These are phyloP conservation scores for Geotrichum fermentans DNA, from an alignment of 1,139 yeast species.

Conservation along the genomic window DNA sequence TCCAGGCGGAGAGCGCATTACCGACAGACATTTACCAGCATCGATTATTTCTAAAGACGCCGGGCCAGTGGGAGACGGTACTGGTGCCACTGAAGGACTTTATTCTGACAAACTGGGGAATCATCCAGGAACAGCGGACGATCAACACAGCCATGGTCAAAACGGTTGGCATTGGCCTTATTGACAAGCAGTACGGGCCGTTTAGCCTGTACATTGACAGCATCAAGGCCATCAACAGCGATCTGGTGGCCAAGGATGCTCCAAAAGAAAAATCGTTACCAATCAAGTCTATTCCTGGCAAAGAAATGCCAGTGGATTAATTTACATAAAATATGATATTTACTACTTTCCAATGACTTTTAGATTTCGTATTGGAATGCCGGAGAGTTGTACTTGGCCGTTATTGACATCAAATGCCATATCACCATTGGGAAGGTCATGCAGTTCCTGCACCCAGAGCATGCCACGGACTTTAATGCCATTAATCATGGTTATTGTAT, in stretches of 20 bases:
- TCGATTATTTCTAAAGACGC: slow-evolving; percentile 63
- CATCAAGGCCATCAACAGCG: slow-evolving; percentile 48
- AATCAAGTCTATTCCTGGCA: slow-evolving; percentile 12
- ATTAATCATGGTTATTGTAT: slow-evolving; percentile 14
- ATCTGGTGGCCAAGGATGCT: not conserved
- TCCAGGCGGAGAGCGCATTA: slow-evolving; percentile 75
- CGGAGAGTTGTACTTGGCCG: slow-evolving; percentile 3
- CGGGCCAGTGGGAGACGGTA: slow-evolving; percentile 83
- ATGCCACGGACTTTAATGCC: slow-evolving; percentile 10
- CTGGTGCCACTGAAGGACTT: slow-evolving; percentile 72
- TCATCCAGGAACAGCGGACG: slow-evolving; percentile 63
- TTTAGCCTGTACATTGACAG: slow-evolving; percentile 66
- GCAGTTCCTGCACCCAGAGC: slow-evolving; percentile 12
- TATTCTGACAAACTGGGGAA: slow-evolving; percentile 80
- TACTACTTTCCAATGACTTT: slow-evolving; percentile 4
- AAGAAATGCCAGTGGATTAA: slow-evolving; percentile 12
- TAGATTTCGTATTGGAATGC: slow-evolving; percentile 8
- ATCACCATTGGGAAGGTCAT: not conserved
- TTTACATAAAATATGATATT: not conserved
- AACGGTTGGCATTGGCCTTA: slow-evolving; percentile 72
- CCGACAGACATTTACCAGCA: slow-evolving; percentile 81
- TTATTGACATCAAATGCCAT: slow-evolving; percentile 1
- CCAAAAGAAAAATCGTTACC: not conserved
- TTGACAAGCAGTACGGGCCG: slow-evolving; percentile 78
- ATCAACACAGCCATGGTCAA: slow-evolving; percentile 62